Conservation (phyloP, 371 early-diverging fungal species). For the Rhizomucor pusillus region DNA sequence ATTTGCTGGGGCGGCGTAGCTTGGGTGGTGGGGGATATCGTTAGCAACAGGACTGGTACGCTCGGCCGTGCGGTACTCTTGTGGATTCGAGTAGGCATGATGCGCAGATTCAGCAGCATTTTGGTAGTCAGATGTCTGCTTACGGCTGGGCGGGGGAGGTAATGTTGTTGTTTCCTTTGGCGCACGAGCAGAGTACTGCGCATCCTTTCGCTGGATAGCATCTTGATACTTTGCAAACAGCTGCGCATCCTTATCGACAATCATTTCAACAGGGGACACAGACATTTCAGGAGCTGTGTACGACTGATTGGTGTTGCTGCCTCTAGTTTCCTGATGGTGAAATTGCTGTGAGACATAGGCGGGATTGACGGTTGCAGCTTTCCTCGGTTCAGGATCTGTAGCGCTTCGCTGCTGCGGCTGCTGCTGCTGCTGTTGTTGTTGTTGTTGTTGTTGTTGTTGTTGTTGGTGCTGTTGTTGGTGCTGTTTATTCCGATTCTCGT, state of each 20-base stretch:
- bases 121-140: neutral
- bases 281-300: conserved; percentile 1
- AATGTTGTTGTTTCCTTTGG: conserved; percentile 2
- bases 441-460: neutral
- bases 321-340: neutral
- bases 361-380: neutral
- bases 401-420: neutral
- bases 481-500: conserved; percentile 3
- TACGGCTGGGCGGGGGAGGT: conserved; percentile 2
- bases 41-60: no score
- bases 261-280: conserved; percentile 3
- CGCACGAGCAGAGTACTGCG: neutral
- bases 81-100: neutral
- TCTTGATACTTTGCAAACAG: conserved; percentile 11
- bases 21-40: no score
- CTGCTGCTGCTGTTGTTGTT: neutral
- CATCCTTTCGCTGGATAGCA: conserved; percentile 5
- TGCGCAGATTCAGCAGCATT: neutral
- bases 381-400: neutral
- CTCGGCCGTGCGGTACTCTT: no score
- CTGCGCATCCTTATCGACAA: conserved; percentile 8
- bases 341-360: neutral
- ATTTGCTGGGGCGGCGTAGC: no score
- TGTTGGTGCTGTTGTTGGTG: neutral
- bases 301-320: neutral